A percentile compares a stretch with the other conserved stretches of the same genome.
Conservation (phyloP, 495 filamentous ascomycete genomes). For the Apodospora peruviana region DNA sequence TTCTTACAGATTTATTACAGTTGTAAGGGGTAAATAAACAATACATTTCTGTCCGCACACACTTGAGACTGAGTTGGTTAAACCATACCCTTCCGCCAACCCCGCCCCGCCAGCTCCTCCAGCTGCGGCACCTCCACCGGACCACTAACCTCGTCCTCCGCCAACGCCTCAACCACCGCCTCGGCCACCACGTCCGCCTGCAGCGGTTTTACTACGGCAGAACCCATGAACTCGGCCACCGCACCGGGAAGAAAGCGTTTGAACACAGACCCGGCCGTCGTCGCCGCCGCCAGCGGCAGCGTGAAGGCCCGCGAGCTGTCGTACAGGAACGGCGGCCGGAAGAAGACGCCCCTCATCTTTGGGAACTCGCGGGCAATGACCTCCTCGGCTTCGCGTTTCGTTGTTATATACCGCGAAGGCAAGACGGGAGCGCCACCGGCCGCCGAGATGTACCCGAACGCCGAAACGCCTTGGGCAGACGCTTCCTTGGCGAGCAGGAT, state of each 20-base stretch:
- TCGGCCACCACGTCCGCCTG: conserved; percentile 81
- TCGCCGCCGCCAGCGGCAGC: conserved; percentile 71
- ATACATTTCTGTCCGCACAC: too few relatives aligned
- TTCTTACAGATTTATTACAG: background rate
- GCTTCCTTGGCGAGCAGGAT: conserved; percentile 84
- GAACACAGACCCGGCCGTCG: conserved; percentile 60
- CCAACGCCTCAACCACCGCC: conserved; percentile 74
- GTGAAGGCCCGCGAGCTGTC: conserved; percentile 78
- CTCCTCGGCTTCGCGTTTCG: conserved; percentile 86
- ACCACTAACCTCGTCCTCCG: conserved; percentile 62
- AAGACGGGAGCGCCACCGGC: conserved; percentile 78
- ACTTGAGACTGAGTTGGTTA: too few relatives aligned
- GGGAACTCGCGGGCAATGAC: conserved; percentile 67
- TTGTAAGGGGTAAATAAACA: too few relatives aligned
- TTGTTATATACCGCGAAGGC: conserved; percentile 79
- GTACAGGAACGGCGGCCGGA: conserved; percentile 84
- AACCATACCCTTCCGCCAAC: conserved; percentile 78
- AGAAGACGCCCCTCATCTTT: conserved; percentile 69
- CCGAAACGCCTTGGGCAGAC: conserved; percentile 51
- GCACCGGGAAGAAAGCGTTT: conserved; percentile 70
- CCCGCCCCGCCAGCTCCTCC: conserved; percentile 65
- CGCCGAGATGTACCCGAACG: conserved; percentile 84
- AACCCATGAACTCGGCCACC: conserved; percentile 66
- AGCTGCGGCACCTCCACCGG: conserved; percentile 63
- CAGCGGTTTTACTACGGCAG: conserved; percentile 78